Evolutionary conservation across 345 rosid species (phyloP).

Genomic region (Balakata baccata): DNA sequence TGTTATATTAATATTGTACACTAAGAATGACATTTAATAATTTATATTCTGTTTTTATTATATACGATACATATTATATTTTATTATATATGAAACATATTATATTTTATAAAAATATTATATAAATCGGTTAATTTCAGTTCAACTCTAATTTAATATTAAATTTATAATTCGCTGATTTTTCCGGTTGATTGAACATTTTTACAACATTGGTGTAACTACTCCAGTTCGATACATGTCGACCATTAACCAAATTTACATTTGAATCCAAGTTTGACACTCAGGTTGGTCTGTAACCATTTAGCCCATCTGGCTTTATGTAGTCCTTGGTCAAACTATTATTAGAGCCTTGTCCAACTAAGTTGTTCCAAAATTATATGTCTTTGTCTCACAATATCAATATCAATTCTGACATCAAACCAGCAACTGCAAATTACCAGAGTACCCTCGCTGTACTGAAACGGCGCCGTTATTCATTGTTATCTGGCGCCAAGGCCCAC

Average conservation of each 20-base stretch:
- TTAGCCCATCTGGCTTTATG: conserved; percentile 3
- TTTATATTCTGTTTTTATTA: too few species aligned
- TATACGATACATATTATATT: too few species aligned
- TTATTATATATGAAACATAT: too few species aligned
- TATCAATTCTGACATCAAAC: neutral
- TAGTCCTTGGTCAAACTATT: conserved; percentile 3
- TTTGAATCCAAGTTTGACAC: neutral
- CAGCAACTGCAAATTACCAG: neutral
- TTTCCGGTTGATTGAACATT: too few species aligned
- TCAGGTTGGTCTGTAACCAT: neutral
- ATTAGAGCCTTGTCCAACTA: neutral
- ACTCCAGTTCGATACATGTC: neutral
- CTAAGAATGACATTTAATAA: too few species aligned
- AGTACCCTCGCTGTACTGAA: neutral
- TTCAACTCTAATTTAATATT: too few species aligned
- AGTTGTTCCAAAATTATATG: neutral
- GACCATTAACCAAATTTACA: neutral
- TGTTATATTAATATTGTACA: too few species aligned
- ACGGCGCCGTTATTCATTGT: conserved; percentile 8
- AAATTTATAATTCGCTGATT: too few species aligned
- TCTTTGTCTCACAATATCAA: neutral
- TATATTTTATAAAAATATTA: too few species aligned
- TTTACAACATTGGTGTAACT: too few species aligned
- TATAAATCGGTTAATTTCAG: too few species aligned
- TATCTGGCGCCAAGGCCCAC: neutral